Base-by-base conservation (phyloP, 2,329 filamentous ascomycete species). In the Incumbomyces lentus region DNA sequence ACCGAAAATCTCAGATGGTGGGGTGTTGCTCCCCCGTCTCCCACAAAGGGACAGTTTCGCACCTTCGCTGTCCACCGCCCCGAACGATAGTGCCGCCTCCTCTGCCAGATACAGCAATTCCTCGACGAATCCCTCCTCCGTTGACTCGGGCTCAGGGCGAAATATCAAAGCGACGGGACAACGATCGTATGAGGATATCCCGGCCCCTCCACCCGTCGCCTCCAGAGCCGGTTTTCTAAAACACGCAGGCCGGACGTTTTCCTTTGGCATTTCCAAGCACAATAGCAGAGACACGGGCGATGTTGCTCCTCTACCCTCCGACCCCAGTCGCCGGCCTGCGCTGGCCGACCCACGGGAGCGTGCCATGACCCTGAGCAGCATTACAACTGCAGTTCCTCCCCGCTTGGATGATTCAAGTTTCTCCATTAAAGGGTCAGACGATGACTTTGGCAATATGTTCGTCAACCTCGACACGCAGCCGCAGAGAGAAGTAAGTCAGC, bases 101-200 rank as follows among this genome's bases (percentile, higher is more conserved):
- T 75, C 73, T 34, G 69, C 69, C 36, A 71, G 72, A 38, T 67
- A 71, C 52, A 76, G 72, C 59, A 75, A 71, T 26, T 72, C 74
- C 6, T 76, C 74, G 6, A 76, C 73, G 6, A 63, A 74, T 33
- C 74, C 74, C 32, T 76, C 72, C 16, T 76, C 72, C n/a, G 64
- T 73, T 11, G 74, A 76, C 51, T 57, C 64, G 6, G 61, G 60
- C 10, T 56, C 64, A 37, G 64, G 68, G 50, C 62, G 67, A 16
- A 60, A 64, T 60, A 59, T 56, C 44, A 64, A 58, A 48, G 58
- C 60, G 41, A 61, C 61, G 47, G 50, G 46, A 30, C 60, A 59
- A 35, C 64, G 60, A 60, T 64, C 60, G 48, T 57, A 63, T 17
- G 64, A 68, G 44, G 66, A 66, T 51, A 62, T 68, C 35, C 62